Evolutionary conservation across 2,329 filamentous ascomycete species (phyloP), one percentile per base, ranked within the genome.

Genomic region (Sphaerostilbella broomeana): DNA sequence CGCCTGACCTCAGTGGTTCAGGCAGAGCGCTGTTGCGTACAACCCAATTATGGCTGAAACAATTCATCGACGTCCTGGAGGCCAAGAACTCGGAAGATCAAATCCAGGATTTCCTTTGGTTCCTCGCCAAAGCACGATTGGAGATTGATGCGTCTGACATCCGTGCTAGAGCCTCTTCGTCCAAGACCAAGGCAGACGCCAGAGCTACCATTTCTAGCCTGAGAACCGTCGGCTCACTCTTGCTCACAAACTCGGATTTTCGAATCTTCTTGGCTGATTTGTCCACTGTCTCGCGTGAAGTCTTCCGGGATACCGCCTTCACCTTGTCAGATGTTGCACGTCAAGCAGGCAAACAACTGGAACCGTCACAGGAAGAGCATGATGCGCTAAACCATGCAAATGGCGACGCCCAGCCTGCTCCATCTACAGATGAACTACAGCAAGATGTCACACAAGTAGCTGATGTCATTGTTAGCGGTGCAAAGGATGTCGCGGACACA

Each of bases 41-140:
- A 54, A 70, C 72, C 34, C 85, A 83, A 57, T 71, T 82, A 50
- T 90, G 79, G 75, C 67, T 95, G 6, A 74, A 79, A 42, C 74
- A 89, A 42, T 79, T 95, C 58, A 90, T 94, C 51, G 78, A 86
- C n/a, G 64, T 95, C 5, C 59, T 95, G 31, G 71, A 78, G 40
- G 72, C 88, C 61, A 97, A 95, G 67, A 95, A 95, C 59, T 68
- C 70, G 45, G 63, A 77, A 12, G 87, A 97, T 60, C 84, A 95
- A 58, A 77, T 97, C 13, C 90, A 97, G 59, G 86, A 95, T 53
- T 85, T 95, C 47, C 70, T 95, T 26, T 95, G 88, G 88, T 88
- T 82, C 52, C 61, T 94, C 32, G 68, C 79, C 47, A 83, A 85
- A 56, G 81, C 86, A n/a, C 75, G 76, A 22, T 66, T 92, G 5